Evolutionary conservation across 1,284 basidiomycete genomes (phyloP).

Genomic region (Sphaerobolus stellatus): DNA sequence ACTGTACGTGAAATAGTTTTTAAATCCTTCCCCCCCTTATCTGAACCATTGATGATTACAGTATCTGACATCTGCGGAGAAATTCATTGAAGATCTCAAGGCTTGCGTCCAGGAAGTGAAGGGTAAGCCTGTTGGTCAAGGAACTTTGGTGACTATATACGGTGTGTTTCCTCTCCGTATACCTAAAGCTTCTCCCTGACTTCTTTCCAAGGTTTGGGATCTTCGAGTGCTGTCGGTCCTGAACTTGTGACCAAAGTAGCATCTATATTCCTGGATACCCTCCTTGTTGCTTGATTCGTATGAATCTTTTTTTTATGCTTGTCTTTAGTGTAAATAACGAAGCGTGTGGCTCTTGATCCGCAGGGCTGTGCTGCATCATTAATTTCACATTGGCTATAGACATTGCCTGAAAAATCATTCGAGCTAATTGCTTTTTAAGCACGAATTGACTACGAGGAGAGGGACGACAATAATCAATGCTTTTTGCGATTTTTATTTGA

Average conservation of each 20-base stretch:
- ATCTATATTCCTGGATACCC: constrained; percentile 74
- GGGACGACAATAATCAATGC: no score
- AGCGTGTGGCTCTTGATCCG: no score
- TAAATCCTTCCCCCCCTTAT: neutral
- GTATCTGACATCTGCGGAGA: constrained; percentile 76
- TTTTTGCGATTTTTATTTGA: no score
- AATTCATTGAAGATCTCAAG: constrained; percentile 82
- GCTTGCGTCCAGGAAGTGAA: constrained; percentile 67
- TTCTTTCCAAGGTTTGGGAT: constrained; percentile 68
- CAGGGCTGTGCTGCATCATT: no score
- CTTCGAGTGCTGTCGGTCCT: constrained; percentile 84
- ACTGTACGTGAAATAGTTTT: constrained; percentile 60
- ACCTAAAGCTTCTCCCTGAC: neutral
- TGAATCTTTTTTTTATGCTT: neutral
- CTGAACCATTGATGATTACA: constrained; percentile 72
- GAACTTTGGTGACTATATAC: constrained; percentile 85
- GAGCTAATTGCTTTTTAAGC: no score
- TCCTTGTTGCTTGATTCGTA: constrained; percentile 72
- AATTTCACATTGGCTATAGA: no score
- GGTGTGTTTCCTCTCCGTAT: constrained; percentile 52
- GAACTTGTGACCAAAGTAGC: constrained; percentile 87
- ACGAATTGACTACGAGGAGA: no score
- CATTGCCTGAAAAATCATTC: no score
- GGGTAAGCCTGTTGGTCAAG: constrained; percentile 56
- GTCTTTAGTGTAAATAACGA: no score